Conservation (phyloP, 495 filamentous ascomycete species). For the Haplographium delicatum region DNA sequence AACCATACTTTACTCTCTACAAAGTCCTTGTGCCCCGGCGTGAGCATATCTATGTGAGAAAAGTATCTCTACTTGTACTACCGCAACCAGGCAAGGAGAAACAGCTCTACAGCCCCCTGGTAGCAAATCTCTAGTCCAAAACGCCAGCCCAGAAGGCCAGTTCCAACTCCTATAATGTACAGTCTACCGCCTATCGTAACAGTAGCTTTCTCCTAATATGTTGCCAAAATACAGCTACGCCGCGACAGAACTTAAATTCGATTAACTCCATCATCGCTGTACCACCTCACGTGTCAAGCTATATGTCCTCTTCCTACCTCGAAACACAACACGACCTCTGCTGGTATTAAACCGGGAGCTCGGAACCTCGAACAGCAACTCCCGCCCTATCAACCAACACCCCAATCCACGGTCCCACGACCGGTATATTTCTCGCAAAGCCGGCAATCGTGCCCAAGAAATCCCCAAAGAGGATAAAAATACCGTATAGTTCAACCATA, state of each 20-base stretch:
- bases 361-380: slow-evolving; percentile 62
- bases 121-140: slow-evolving; percentile 22
- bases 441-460: slow-evolving; percentile 88
- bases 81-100: slow-evolving; percentile 11
- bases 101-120: slow-evolving; percentile 22
- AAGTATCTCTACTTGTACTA: too few species aligned
- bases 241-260: too few species aligned
- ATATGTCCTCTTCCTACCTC: too few species aligned
- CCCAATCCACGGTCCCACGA: slow-evolving; percentile 80
- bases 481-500: slow-evolving; percentile 83
- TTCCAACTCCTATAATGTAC: slow-evolving; percentile 18
- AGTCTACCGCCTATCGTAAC: not conserved
- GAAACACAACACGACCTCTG: not conserved
- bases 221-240: too few species aligned
- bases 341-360: slow-evolving; percentile 59
- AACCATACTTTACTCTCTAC: not conserved
- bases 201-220: too few species aligned
- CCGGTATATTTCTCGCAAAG: slow-evolving; percentile 78
- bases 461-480: slow-evolving; percentile 90
- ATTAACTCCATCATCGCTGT: too few species aligned
- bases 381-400: slow-evolving; percentile 58
- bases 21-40: too few species aligned
- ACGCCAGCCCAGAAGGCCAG: slow-evolving; percentile 25
- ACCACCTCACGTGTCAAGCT: too few species aligned
- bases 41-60: not conserved